Evolutionary conservation across 176 grass and related monocot species (phyloP), one percentile per base, ranked within the genome.

Genomic region (Themeda triandra): DNA sequence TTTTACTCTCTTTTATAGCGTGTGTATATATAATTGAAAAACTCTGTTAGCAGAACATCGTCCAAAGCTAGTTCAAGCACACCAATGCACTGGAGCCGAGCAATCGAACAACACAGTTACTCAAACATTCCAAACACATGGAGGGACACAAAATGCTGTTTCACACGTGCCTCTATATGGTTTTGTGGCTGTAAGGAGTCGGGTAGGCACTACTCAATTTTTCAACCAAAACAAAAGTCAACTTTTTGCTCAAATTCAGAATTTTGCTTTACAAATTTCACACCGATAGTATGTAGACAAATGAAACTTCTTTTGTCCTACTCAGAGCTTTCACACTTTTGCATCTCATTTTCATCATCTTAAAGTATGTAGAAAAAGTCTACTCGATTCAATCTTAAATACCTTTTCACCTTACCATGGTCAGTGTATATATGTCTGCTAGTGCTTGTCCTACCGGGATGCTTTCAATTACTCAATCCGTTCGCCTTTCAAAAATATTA

Each of bases 121-220:
- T 73, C 41, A 71, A 51, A 31, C 27, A 31, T 51, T 51, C 17
- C 44, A 73, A 74, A 32, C 44, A 74, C 44, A 27, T 21, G 27
- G 71, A 74, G 41, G 4, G 2, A 11, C 30, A 17, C 30, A 74
- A 31, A 17, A 49, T 14, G 32, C n/a, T 3, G 19, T 58, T 70
- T 70, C 11, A 13, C 80, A 58, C 48, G n/a, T 82, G 66, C 5
- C 2, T n/a, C 9, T 19, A 4, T 81, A 24, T 13, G 35, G 23
- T 70, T 70, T 6, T 37, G 66, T 28, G 79, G 79, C n/a, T 58
- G 79, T 10, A 58, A 56, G 31, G 2, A 70, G 46, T 1, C 35
- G 65, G 46, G 79, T 70, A 56, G 79, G 66, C 79, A 69, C 79
- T 54, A 69, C 78, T 53, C 65, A 21, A 28, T 4, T 56, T 81